Conservation (phyloP, 805 yeast genomes). For the Teunomyces atbi region DNA sequence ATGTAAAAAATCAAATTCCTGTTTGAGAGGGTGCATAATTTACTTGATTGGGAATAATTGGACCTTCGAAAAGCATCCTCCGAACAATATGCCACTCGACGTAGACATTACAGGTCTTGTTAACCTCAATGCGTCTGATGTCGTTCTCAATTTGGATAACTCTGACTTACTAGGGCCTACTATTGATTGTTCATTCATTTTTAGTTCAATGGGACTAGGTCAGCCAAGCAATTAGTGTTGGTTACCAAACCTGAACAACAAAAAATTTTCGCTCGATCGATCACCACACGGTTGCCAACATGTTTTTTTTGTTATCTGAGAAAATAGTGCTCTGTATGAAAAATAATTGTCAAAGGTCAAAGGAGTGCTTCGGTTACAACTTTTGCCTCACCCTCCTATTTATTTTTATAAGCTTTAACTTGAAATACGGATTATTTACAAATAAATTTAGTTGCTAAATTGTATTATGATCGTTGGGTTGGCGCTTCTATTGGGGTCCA, state of each 20-base stretch:
- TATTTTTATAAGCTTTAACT: neutral
- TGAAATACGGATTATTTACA: neutral
- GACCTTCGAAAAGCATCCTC: neutral
- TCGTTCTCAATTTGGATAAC: neutral
- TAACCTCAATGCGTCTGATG: neutral
- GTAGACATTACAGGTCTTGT: neutral
- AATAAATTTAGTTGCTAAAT: neutral
- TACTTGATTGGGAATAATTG: neutral
- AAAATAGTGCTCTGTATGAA: neutral
- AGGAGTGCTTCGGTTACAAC: neutral
- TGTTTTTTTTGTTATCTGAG: neutral
- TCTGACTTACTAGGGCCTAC: too few species aligned
- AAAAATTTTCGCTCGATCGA: neutral
- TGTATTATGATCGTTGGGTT: constrained; percentile 1
- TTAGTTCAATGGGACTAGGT: neutral
- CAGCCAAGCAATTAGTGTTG: neutral
- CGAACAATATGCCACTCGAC: neutral
- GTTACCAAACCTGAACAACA: too few species aligned
- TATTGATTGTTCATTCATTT: too few species aligned
- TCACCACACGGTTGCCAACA: neutral
- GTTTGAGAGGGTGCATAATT: neutral
- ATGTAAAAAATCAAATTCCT: neutral
- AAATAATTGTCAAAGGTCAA: neutral
- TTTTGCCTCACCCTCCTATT: neutral
- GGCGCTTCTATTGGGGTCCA: neutral